These are phyloP conservation scores for Oleoguttula mirabilis DNA, from an alignment of 495 filamentous ascomycete genomes.

Conservation along the genomic window DNA sequence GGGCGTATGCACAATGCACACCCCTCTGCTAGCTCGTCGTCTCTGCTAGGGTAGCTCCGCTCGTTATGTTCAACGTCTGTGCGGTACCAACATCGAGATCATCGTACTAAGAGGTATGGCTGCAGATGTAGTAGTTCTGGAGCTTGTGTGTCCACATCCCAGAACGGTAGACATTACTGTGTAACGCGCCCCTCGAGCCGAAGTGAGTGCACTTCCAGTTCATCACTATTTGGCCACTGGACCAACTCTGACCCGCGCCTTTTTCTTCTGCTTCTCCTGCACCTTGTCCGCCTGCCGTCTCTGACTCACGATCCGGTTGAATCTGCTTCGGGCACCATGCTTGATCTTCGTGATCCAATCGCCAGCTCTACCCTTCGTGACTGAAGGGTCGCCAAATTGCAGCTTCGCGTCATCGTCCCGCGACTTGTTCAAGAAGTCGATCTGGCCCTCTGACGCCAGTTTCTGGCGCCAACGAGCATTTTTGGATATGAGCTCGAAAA, in stretches of 20 bases:
- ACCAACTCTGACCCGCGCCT: background rate
- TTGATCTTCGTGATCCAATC: constrained; percentile 92
- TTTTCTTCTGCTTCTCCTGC: constrained; percentile 1
- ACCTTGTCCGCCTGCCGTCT: constrained; percentile 32
- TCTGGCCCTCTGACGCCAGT: constrained; percentile 55
- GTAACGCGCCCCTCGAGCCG: too few relatives aligned
- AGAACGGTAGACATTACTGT: too few relatives aligned
- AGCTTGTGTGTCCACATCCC: too few relatives aligned
- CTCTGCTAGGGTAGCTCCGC: too few relatives aligned
- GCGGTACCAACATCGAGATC: too few relatives aligned
- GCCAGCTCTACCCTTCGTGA: constrained; percentile 70
- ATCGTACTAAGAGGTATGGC: too few relatives aligned
- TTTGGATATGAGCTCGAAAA: constrained; percentile 43
- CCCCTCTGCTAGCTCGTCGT: too few relatives aligned
- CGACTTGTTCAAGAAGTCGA: constrained; percentile 60
- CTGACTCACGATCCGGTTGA: constrained; percentile 40
- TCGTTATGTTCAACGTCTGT: too few relatives aligned
- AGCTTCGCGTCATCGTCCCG: constrained; percentile 44
- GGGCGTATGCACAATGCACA: too few relatives aligned
- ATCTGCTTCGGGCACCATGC: constrained; percentile 65
- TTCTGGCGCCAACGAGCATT: constrained; percentile 53
- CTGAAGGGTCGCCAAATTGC: constrained; percentile 29
- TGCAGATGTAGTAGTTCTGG: too few relatives aligned
- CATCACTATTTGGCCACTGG: too few relatives aligned
- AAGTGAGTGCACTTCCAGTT: too few relatives aligned